Conservation (phyloP, 306 rosid genomes). For the Rosa persica region DNA sequence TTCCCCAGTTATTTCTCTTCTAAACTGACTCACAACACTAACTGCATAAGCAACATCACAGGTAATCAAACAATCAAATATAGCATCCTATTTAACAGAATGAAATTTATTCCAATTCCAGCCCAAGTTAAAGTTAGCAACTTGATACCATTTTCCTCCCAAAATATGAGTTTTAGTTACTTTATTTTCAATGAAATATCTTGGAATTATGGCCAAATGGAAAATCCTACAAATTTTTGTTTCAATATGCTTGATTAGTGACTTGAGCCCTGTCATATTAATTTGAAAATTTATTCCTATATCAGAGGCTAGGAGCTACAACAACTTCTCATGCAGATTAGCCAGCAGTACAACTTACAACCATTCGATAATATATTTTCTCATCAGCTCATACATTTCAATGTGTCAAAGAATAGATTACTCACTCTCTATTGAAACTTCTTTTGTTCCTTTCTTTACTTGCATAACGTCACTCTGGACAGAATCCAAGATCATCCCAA, state of each 20-base stretch:
- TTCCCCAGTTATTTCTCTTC: not conserved
- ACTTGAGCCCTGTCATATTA: not conserved
- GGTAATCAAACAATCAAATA: not conserved
- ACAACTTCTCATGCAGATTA: not conserved
- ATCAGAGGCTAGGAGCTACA: not conserved
- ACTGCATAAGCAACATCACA: too few species aligned
- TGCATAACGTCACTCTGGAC: slow-evolving; percentile 82
- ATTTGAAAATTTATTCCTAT: not conserved
- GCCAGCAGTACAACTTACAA: not conserved
- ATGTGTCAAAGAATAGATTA: slow-evolving; percentile 23
- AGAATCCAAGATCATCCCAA: slow-evolving; percentile 91
- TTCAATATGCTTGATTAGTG: slow-evolving; percentile 2
- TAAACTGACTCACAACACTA: too few species aligned
- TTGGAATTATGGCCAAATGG: not conserved
- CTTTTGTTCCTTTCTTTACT: slow-evolving; percentile 81
- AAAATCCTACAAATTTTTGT: not conserved
- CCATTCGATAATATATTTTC: not conserved
- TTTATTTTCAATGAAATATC: not conserved
- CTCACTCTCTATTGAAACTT: slow-evolving; percentile 75
- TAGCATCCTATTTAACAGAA: not conserved
- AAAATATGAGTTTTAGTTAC: not conserved
- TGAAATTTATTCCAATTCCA: not conserved
- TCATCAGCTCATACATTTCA: slow-evolving; percentile 31
- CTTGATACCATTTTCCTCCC: not conserved
- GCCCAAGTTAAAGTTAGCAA: not conserved